Evolutionary conservation across 192 early-diverging fungal genomes (phyloP), one percentile per base, ranked within the genome.

Genomic region (Rhizophagus sp.): DNA sequence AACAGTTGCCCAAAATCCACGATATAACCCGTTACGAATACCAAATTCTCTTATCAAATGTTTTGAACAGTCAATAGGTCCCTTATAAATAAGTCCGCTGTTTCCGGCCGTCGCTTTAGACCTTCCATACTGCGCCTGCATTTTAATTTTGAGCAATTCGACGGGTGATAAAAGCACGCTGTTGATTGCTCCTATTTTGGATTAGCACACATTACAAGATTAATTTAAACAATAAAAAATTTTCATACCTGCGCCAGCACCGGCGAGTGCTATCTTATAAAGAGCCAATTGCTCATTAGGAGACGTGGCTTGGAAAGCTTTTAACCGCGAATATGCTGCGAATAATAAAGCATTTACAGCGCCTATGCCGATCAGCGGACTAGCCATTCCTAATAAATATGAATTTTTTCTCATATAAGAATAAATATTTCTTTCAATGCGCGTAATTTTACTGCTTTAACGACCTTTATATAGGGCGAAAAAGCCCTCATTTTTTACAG

Each of bases 131-230:
- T 97, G 97, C 10, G 94, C 94, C 83, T 99, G 97, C 84, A 98
- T 89, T 44, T 93, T 90, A 73, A 95, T 93, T 81, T 99, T 99
- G 61, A 98, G 83, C n/a, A 99, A 83, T 80, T 99, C 97, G 3
- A 99, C 95, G 1, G 97, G 96, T 2, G 94, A 96, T 12, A 96
- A 94, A 25, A 98, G 85, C 24, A 95, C 86, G 69, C 90, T 91
- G 78, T 97, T 97, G 39, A 95, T 90, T 36, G 91, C 84, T 57
- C 97, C 88, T 90, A 83, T 36, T 22, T 57, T 24, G 6, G 15
- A 9, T 25, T 17, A 49, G 10, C 27, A 41, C 3, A 15, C 19
- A 47, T 49, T 22, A 50, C 30, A 75, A 44, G 41, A 74, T 50
- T 36, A n/a, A 17, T 36, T 6, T 30, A 17, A 25, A 71, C n/a